Conservation (phyloP, 2,329 filamentous ascomycete species). For the Fusarium sp. region DNA sequence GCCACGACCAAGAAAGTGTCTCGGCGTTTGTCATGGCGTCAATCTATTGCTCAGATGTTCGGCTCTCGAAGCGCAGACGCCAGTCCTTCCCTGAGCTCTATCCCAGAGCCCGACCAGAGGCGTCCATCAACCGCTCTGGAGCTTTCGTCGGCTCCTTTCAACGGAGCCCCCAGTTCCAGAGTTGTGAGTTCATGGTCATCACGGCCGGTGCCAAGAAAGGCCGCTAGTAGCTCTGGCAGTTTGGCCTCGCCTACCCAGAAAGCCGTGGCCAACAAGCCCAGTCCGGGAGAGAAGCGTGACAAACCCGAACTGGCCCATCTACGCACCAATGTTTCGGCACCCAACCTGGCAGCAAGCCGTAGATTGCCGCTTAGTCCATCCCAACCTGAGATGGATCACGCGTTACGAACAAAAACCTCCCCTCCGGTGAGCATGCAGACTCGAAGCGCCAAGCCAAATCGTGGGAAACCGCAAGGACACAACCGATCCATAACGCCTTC, state of each 20-base stretch:
- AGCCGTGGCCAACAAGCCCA: slow-evolving; percentile 2
- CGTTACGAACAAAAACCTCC: slow-evolving; percentile 53
- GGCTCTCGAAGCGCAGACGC: slow-evolving; percentile 31
- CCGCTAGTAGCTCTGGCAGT: slow-evolving; percentile 14
- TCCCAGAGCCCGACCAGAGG: slow-evolving; percentile 10
- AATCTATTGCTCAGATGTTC: slow-evolving; percentile 37
- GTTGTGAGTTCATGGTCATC: slow-evolving; percentile 7
- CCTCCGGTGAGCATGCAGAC: slow-evolving; percentile 61
- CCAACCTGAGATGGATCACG: slow-evolving; percentile 29
- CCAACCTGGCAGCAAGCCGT: slow-evolving; percentile 45
- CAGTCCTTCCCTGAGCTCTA: slow-evolving; percentile 16
- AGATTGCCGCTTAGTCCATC: slow-evolving; percentile 21
- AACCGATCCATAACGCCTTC: slow-evolving; percentile 33
- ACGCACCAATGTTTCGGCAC: slow-evolving; percentile 44
- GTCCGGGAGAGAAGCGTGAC: slow-evolving; percentile 12
- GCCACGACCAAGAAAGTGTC: slow-evolving; percentile 23
- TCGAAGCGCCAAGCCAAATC: slow-evolving; percentile 51
- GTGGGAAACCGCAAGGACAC: slow-evolving; percentile 27
- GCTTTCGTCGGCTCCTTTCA: slow-evolving; percentile 3
- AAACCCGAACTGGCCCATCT: slow-evolving; percentile 36
- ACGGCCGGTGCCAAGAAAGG: slow-evolving; percentile 12
- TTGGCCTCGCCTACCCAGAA: slow-evolving; percentile 19
- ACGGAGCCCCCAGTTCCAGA: slow-evolving; percentile 3
- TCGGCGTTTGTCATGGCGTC: slow-evolving; percentile 38
- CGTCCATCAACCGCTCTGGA: slow-evolving; percentile 31